Base-by-base conservation (phyloP, 163 green algal species). In the Chlamydomonas reinhardtii region DNA sequence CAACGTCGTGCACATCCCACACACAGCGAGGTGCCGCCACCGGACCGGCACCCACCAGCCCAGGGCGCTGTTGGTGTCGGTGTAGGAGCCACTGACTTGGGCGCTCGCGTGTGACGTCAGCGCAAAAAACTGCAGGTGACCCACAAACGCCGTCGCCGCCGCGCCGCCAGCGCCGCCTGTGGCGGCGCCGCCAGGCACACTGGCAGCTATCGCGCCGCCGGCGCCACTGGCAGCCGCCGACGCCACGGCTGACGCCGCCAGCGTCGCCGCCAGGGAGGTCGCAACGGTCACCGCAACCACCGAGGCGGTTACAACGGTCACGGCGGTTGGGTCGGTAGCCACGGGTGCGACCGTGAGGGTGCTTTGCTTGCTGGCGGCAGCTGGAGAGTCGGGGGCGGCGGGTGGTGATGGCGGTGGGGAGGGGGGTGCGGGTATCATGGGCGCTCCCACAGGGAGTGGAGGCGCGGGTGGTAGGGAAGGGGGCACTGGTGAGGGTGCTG, bases 101-200 rank as follows among this genome's bases (percentile, higher is more conserved):
- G 64, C 64, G 64, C 20, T 19, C 27, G 29, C 64, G 64, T 35
- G 29, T 11, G 27, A 34, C 20, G 27, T 35, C 14, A 70, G 29
- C 29, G 64, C 27, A 37, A 32, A 70, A 29, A 34, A 32, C 27
- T 73, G 79, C 79, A 86, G 54, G 54, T 86, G 79, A 1, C 69
- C 52, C 52, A 86, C 79, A 25, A 86, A 86, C 11, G 79, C 69
- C 22, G 54, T 56, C 68, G 68, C 79, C 24, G 31, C 69, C 9
- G 69, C 31, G 54, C 79, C 79, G 8, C 52, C 69, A 4, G 34
- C 43, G 52, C 79, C 32, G 2, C 64, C 54, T 19, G 43, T 43
- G 32, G 29, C 52, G 22, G 48, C 68, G 48, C n/a, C 31, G 11
- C 48, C 39, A 8, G 78, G 43, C 0, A 65, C 39, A n/a, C 64